phyloP scores from a whole-genome alignment of 306 rosid species.

The Cucurbita maxima region DNA sequence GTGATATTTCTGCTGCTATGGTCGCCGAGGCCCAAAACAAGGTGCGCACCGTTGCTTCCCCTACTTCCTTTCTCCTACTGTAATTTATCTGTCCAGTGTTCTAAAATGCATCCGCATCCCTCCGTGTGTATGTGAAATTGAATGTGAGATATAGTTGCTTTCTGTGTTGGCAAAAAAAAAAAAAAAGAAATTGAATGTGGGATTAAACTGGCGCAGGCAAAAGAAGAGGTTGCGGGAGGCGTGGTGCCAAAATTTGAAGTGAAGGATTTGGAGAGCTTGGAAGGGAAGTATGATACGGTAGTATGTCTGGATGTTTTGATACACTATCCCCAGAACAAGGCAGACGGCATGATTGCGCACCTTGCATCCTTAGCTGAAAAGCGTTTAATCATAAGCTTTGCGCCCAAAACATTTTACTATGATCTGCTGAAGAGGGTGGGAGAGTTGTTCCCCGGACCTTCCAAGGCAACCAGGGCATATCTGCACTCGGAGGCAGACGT shows the following conservation, averaged over 20 bases:
- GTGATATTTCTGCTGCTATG: slow-evolving; percentile 85
- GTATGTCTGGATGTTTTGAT: slow-evolving; percentile 80
- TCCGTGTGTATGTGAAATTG: no score
- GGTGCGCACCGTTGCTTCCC: slow-evolving; percentile 17
- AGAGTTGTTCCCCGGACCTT: slow-evolving; percentile 94
- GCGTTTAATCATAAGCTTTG: slow-evolving; percentile 73
- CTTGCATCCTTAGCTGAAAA: slow-evolving; percentile 76
- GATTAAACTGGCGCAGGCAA: slow-evolving; percentile 21
- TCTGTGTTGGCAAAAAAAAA: no score
- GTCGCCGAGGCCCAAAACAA: slow-evolving; percentile 71
- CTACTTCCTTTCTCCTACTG: neutral
- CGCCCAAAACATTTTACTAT: slow-evolving; percentile 77
- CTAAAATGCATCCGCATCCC: no score
- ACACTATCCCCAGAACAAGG: slow-evolving; percentile 82
- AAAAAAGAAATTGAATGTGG: no score
- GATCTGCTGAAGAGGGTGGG: slow-evolving; percentile 76
- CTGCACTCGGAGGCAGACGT: slow-evolving; percentile 82
- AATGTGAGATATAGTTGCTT: no score
- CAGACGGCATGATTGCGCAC: slow-evolving; percentile 84
- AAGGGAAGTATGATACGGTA: slow-evolving; percentile 64
- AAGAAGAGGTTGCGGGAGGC: slow-evolving; percentile 38
- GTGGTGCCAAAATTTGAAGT: slow-evolving; percentile 65
- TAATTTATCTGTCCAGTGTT: neutral
- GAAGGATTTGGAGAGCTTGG: slow-evolving; percentile 78
- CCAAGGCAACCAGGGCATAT: slow-evolving; percentile 91